Evolutionary conservation across 2,329 filamentous ascomycete species (phyloP), one percentile per base, ranked within the genome.

Genomic region (Fusarium sororula): DNA sequence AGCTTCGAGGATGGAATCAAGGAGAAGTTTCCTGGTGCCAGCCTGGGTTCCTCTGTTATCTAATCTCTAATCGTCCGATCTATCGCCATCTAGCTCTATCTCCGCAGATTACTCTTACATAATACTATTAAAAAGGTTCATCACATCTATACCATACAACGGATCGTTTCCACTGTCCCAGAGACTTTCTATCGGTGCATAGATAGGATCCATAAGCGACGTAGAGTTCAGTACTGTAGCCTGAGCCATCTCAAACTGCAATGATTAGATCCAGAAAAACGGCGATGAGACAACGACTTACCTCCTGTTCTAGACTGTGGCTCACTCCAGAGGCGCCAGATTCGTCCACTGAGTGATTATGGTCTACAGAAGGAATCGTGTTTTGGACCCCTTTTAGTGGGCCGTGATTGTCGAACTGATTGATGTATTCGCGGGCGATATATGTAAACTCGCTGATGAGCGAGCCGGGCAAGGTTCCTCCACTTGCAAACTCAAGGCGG

Each of bases 391-490:
- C 54, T 3, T 39, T 66, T 0, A 48, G 15, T 26, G n/a, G n/a
- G 5, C 39, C 57, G 1, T 18, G 39, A 10, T 11, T 20, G n/a
- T 44, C 63, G 11, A 47, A 63, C 2, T 75, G 73, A 6, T 75
- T 74, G 8, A 75, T 69, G 26, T 77, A 77, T 5, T 77, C 75
- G 7, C 75, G 66, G 0, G 75, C 75, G 13, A 77, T 77, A 4
- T 74, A 68, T 4, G 75, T 66, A 3, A 77, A 77, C 2, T 77
- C 75, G 6, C 73, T 70, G 11, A 77, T 70, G 0, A 77, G 42
- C 4, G 75, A 75, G 1, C 67, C 70, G 0, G 75, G 75, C 0
- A 77, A 32, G 0, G 73, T 68, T 0, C 75, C 75, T 9, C 64
- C 71, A 3, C 66, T 75, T 2, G 63, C 68, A 50, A 74, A 77